A percentile compares a stretch with the other conserved stretches of the same genome.
Evolutionary conservation across 2,329 filamentous ascomycete species (phyloP).

Genomic region (Colletotrichum cordylinicola): DNA sequence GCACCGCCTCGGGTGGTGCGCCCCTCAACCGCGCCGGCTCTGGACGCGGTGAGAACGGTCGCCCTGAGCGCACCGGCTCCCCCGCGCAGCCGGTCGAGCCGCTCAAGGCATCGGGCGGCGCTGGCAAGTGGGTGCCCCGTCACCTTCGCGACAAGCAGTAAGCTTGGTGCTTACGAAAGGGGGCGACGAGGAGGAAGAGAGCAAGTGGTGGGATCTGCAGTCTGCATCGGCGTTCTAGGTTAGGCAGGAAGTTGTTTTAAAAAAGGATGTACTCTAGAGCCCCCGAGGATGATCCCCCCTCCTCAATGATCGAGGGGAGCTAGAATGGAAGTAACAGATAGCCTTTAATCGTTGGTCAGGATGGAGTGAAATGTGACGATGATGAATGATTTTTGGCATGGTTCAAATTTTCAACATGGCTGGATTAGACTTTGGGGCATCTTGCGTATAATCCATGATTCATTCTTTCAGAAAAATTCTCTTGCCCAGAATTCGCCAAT

Average conservation of each 20-base stretch:
- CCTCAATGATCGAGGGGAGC: slow-evolving; percentile 33
- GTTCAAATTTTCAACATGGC: not conserved
- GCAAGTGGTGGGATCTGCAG: slow-evolving; percentile 18
- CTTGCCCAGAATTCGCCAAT: not conserved
- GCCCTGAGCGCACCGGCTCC: slow-evolving; percentile 37
- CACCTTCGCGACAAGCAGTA: slow-evolving; percentile 46
- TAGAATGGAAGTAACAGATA: slow-evolving; percentile 25
- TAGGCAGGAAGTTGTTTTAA: slow-evolving; percentile 34
- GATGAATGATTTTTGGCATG: slow-evolving; percentile 15
- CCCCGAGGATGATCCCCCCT: slow-evolving; percentile 33
- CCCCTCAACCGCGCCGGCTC: slow-evolving; percentile 51
- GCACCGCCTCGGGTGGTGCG: slow-evolving; percentile 42
- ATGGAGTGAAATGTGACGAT: slow-evolving; percentile 15
- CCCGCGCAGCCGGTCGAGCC: slow-evolving; percentile 50
- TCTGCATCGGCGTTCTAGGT: slow-evolving; percentile 44
- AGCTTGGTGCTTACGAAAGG: slow-evolving; percentile 37
- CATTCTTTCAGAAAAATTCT: not conserved
- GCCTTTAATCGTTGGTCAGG: slow-evolving; percentile 18
- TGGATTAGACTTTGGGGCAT: not conserved
- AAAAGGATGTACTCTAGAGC: slow-evolving; percentile 43
- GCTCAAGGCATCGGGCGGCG: slow-evolving; percentile 56
- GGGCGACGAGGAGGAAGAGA: slow-evolving; percentile 18
- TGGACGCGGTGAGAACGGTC: slow-evolving; percentile 45
- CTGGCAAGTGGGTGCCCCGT: slow-evolving; percentile 66
- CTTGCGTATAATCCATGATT: not conserved